Evolutionary conservation across 495 filamentous ascomycete species (phyloP).

Genomic region (Rusavskia elegans): DNA sequence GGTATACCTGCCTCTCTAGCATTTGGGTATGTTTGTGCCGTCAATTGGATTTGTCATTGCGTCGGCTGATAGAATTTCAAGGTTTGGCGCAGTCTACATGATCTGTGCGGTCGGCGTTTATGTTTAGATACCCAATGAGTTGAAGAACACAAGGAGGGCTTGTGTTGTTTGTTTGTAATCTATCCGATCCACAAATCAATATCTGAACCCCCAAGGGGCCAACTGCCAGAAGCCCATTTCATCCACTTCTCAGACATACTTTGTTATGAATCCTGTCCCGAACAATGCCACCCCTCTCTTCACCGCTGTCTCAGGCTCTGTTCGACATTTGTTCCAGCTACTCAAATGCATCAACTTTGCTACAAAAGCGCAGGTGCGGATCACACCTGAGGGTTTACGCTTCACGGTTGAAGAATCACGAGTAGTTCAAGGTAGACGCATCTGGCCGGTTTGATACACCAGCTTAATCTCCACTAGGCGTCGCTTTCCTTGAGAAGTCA

Average conservation of each 20-base stretch:
- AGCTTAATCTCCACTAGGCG: slow-evolving; percentile 28
- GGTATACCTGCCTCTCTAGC: slow-evolving; percentile 63
- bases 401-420: slow-evolving; percentile 74
- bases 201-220: no score
- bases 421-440: slow-evolving; percentile 56
- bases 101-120: slow-evolving; percentile 98
- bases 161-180: no score
- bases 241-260: no score
- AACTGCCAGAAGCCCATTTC: no score
- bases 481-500: slow-evolving; percentile 67
- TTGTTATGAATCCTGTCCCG: slow-evolving; percentile 6
- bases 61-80: slow-evolving; percentile 19
- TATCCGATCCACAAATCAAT: no score
- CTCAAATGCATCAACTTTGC: slow-evolving; percentile 77
- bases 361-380: slow-evolving; percentile 65
- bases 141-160: not conserved
- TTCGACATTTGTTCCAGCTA: slow-evolving; percentile 75
- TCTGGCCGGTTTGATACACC: not conserved
- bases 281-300: slow-evolving; percentile 40
- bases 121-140: slow-evolving; percentile 46
- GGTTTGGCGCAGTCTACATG: slow-evolving; percentile 92
- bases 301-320: slow-evolving; percentile 70
- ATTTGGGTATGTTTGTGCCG: slow-evolving; percentile 7
- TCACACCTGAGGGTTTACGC: slow-evolving; percentile 65
- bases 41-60: slow-evolving; percentile 19